phyloP scores from a whole-genome alignment of 345 rosid genomes.

The Moringa oleifera region DNA sequence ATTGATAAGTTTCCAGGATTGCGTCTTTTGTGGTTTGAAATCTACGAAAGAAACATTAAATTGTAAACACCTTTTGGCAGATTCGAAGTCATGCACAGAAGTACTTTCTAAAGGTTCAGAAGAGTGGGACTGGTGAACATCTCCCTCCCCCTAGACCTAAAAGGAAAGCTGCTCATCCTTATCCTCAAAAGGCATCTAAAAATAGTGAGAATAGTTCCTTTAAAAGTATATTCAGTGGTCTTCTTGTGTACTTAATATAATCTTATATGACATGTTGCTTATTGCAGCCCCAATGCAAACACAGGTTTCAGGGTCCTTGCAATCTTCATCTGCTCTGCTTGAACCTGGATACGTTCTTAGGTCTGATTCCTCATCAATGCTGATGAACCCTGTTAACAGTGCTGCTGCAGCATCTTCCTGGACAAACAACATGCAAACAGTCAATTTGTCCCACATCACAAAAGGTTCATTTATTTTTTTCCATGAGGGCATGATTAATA shows the following conservation, averaged over 20 bases:
- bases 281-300: conserved; percentile 37
- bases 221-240: conserved; percentile 3
- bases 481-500: background rate
- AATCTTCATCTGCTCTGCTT: conserved; percentile 36
- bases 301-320: conserved; percentile 43
- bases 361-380: conserved; percentile 57
- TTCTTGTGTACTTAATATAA: background rate
- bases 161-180: conserved; percentile 93
- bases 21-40: too few relatives aligned
- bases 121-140: conserved; percentile 79
- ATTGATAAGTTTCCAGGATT: too few relatives aligned
- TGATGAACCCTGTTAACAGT: conserved; percentile 36
- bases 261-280: conserved; percentile 6
- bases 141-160: conserved; percentile 92
- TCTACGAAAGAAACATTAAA: too few relatives aligned
- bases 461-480: conserved; percentile 35
- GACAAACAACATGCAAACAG: conserved; percentile 46
- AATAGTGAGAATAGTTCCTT: conserved; percentile 34
- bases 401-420: conserved; percentile 41
- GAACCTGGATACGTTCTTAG: conserved; percentile 44
- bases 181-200: conserved; percentile 84
- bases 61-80: conserved; percentile 24
- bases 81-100: conserved; percentile 94
- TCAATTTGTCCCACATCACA: conserved; percentile 34
- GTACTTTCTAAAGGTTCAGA: conserved; percentile 83